Conservation (phyloP, 2,329 filamentous ascomycete species). For the Exophiala sp. region DNA sequence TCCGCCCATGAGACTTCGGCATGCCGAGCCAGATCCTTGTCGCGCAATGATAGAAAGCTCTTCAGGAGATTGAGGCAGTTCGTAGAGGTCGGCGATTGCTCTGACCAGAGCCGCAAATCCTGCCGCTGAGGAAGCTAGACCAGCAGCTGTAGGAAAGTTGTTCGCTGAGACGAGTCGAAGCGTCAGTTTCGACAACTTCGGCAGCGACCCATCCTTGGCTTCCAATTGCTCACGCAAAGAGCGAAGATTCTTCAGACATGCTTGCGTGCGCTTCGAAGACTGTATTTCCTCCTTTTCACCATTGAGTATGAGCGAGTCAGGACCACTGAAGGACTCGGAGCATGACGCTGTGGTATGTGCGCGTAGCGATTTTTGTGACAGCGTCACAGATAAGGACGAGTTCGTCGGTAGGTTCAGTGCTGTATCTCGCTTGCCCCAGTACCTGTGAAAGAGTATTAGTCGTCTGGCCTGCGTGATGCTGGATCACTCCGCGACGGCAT, state of each 20-base stretch:
- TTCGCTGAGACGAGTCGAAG: slow-evolving; percentile 91
- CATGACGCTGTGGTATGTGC: slow-evolving; percentile 95
- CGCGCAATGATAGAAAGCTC: slow-evolving; percentile 86
- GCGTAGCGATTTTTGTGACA: slow-evolving; percentile 88
- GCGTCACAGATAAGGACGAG: slow-evolving; percentile 93
- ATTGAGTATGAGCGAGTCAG: slow-evolving; percentile 78
- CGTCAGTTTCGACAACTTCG: slow-evolving; percentile 71
- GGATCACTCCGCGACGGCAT: slow-evolving; percentile 17
- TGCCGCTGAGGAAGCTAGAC: slow-evolving; percentile 60
- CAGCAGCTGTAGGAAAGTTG: slow-evolving; percentile 98
- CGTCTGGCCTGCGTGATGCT: background rate
- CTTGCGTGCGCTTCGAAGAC: slow-evolving; percentile 83
- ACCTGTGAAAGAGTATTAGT: slow-evolving; percentile 42
- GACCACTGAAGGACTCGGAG: slow-evolving; percentile 64
- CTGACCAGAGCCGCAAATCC: slow-evolving; percentile 62
- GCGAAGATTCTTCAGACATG: slow-evolving; percentile 85
- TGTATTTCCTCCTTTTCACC: slow-evolving; percentile 73
- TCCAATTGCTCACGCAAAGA: slow-evolving; percentile 74
- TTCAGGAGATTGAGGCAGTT: slow-evolving; percentile 73
- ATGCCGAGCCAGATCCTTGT: slow-evolving; percentile 92
- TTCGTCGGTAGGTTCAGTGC: slow-evolving; percentile 97
- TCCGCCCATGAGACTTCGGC: slow-evolving; percentile 78
- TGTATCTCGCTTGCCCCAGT: slow-evolving; percentile 97
- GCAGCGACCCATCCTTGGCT: slow-evolving; percentile 65
- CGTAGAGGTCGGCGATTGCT: slow-evolving; percentile 87